Percentiles rank a stretch among this genome's conserved stretches.
Conservation (phyloP, 2,329 filamentous ascomycete genomes). For the Diaporthe sp. region DNA sequence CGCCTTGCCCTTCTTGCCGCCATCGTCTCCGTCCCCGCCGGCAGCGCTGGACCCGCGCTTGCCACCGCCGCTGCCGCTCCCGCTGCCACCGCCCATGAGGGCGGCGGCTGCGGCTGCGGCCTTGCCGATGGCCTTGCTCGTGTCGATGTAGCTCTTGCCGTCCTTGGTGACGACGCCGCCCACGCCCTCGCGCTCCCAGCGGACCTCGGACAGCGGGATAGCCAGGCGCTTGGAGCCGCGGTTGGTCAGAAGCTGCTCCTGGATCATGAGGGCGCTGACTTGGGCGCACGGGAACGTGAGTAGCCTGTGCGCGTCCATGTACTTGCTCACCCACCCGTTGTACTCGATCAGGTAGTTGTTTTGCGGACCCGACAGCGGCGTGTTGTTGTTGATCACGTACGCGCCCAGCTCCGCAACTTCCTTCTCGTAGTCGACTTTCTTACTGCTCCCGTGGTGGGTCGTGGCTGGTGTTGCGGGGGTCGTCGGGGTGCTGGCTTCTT, state of each 20-base stretch:
- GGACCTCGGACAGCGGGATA: constrained; percentile 86
- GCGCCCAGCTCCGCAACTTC: constrained; percentile 81
- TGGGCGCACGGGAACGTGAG: constrained; percentile 83
- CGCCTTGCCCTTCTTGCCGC: constrained; percentile 58
- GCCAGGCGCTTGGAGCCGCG: constrained; percentile 83
- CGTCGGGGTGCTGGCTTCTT: constrained; percentile 42
- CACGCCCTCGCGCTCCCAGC: constrained; percentile 86
- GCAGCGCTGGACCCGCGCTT: constrained; percentile 25
- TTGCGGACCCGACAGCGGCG: constrained; percentile 82
- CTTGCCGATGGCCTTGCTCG: constrained; percentile 59
- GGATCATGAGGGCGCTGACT: constrained; percentile 81
- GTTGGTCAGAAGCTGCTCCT: constrained; percentile 79
- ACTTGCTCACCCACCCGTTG: constrained; percentile 84
- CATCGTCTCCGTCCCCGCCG: constrained; percentile 36
- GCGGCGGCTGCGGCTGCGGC: constrained; percentile 47
- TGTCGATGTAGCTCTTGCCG: constrained; percentile 71
- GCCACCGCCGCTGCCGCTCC: constrained; percentile 33
- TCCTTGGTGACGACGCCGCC: constrained; percentile 73
- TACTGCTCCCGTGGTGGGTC: constrained; percentile 44
- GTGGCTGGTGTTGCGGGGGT: constrained; percentile 34
- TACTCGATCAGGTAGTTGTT: constrained; percentile 88
- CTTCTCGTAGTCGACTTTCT: constrained; percentile 64
- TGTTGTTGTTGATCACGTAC: constrained; percentile 86
- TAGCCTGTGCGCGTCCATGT: constrained; percentile 79
- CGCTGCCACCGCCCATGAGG: neutral